These are phyloP conservation scores for Craspedostauros australis DNA, from an alignment of 108 stramenopile genomes.

Conservation along the genomic window DNA sequence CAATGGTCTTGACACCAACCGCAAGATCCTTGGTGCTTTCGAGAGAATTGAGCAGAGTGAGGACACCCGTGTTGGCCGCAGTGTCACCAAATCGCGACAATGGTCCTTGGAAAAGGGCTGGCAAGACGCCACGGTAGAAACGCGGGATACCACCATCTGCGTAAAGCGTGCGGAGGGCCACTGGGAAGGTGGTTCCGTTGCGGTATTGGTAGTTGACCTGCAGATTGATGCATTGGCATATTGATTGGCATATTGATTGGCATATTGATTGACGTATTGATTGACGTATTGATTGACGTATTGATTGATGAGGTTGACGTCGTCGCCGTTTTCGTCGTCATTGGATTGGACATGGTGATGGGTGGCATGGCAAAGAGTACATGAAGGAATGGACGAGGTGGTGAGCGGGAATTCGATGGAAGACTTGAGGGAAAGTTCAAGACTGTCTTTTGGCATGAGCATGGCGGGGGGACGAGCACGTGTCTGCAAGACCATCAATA, in stretches of 20 bases:
- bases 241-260: too few species aligned
- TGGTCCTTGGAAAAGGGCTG: conserved; percentile 91
- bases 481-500: too few species aligned
- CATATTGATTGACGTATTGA: too few species aligned
- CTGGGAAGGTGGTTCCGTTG: conserved; percentile 88
- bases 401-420: too few species aligned
- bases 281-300: neutral
- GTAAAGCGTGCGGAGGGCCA: conserved; percentile 86
- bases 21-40: conserved; percentile 82
- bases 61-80: conserved; percentile 92
- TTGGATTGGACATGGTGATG: neutral
- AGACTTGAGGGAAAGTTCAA: too few species aligned
- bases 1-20: conserved; percentile 85
- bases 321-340: too few species aligned
- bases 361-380: neutral
- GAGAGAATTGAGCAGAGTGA: conserved; percentile 78
- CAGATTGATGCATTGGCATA: too few species aligned
- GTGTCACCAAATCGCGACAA: conserved; percentile 96
- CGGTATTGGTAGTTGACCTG: conserved; percentile 99
- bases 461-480: too few species aligned
- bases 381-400: too few species aligned
- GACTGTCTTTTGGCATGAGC: too few species aligned
- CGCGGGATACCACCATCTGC: conserved; percentile 95
- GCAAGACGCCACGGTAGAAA: conserved; percentile 92
- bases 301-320: neutral